A percentile compares a stretch with the other conserved stretches of the same genome.
These are phyloP conservation scores for Solanum gracilifrons DNA, from an alignment of 257 asterid genomes.

Conservation along the genomic window DNA sequence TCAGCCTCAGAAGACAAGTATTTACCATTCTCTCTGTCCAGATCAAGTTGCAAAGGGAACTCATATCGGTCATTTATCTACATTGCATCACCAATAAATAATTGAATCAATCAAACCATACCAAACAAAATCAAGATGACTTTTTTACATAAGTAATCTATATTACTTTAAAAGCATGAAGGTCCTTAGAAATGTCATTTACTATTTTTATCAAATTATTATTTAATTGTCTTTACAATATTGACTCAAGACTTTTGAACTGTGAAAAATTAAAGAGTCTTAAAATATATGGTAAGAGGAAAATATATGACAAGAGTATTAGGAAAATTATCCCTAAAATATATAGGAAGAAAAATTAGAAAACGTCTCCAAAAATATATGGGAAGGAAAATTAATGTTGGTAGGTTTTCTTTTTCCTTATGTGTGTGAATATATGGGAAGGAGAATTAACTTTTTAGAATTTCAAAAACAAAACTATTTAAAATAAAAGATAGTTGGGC, in stretches of 20 bases:
- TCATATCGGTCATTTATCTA: conserved; percentile 97
- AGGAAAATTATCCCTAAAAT: background rate
- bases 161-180: background rate
- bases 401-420: background rate
- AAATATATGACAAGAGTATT: too few species aligned
- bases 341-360: background rate
- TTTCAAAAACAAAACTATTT: background rate
- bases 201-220: too few species aligned
- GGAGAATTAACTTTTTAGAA: background rate
- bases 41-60: conserved; percentile 92
- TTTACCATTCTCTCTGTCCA: conserved; percentile 84
- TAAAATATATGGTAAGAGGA: too few species aligned
- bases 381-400: background rate
- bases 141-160: background rate
- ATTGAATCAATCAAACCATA: background rate
- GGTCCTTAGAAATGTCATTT: background rate
- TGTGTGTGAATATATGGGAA: background rate
- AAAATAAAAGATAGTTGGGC: background rate
- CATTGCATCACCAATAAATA: background rate
- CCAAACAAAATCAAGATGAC: background rate
- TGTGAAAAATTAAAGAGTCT: too few species aligned
- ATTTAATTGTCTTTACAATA: too few species aligned
- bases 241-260: background rate
- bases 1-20: conserved; percentile 90
- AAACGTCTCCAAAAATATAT: too few species aligned